Base-by-base conservation (phyloP, 257 asterid species). In the Ligustrum vulgare region DNA sequence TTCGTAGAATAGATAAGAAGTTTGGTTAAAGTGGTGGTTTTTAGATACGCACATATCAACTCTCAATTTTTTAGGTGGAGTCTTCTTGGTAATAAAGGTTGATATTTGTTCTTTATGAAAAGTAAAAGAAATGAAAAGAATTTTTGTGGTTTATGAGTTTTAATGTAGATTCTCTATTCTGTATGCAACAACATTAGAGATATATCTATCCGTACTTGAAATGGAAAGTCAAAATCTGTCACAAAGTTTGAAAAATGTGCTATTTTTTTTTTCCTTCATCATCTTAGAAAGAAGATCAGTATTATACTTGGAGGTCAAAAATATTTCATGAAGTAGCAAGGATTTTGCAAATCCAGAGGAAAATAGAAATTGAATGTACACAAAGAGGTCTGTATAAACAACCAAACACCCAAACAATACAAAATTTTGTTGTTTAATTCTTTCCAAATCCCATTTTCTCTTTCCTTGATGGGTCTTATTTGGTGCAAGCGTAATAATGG, bases 261-360 rank as follows among this genome's bases (percentile, higher is more conserved):
- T 43, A 67, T 67, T 22, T 0, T 63, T 65, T 41, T 73, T 18
- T 25, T 51, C 49, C 90, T 63, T 82, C 90, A 16, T 91, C 98
- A 5, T 93, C 96, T 0, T 96, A 91, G 86, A 93, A 91, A 80
- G 98, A 93, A 83, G 98, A 93, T 47, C 83, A 95, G 70, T 89
- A 89, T 79, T 91, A 88, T 66, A 88, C 97, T 0, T 84, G 98
- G 76, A 93, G 96, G 18, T 87, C 94, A 0, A 90, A 86, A 28
- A 96, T 87, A 35, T 77, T 91, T 34, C 97, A 91, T 6, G 97
- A 91, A 73, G 79, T 60, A 74, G 82, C 81, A 91, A 85, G 82
- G 71, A 81, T 36, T 86, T 87, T 72, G 36, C 76, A 33, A 83
- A 87, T 73, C 82, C 89, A 10, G 91, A 81, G 83, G 91, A 83